Evolutionary conservation across 2,329 filamentous ascomycete species (phyloP).

Genomic region (Aspergillus floridensis): DNA sequence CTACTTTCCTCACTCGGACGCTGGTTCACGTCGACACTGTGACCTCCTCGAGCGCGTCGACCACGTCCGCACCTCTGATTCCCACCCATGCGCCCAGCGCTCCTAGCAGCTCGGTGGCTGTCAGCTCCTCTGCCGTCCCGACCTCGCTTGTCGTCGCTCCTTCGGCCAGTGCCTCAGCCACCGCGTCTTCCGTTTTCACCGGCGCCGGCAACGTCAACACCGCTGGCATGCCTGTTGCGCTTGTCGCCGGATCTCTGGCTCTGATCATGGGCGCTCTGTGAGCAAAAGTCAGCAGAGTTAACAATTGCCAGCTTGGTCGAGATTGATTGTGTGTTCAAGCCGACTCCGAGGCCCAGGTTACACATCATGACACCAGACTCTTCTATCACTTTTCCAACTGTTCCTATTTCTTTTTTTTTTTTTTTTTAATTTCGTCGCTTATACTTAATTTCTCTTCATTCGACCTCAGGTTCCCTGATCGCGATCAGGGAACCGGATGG

Average conservation of each 20-base stretch:
- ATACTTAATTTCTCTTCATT: constrained; percentile 3
- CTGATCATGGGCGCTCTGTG: constrained; percentile 38
- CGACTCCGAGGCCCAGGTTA: not conserved
- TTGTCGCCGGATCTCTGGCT: constrained; percentile 40
- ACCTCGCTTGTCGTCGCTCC: constrained; percentile 20
- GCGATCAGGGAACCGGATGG: constrained; percentile 8
- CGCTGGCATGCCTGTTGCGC: constrained; percentile 28
- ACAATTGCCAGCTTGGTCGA: not conserved
- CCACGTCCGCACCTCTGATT: constrained; percentile 29
- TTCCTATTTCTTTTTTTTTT: constrained; percentile 23
- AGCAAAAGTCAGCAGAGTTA: constrained; percentile 4
- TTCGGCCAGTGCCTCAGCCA: constrained; percentile 22
- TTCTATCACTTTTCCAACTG: constrained; percentile 12
- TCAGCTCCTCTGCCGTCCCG: constrained; percentile 30
- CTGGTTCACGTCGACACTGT: constrained; percentile 44
- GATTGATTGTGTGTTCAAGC: not conserved
- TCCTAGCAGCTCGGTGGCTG: constrained; percentile 9
- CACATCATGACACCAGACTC: not conserved
- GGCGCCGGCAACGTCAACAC: constrained; percentile 22
- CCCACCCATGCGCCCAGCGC: constrained; percentile 21
- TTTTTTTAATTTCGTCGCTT: constrained; percentile 12
- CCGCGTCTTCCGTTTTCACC: constrained; percentile 13
- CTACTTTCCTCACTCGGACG: constrained; percentile 44
- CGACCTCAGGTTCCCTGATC: not conserved
- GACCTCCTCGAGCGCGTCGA: constrained; percentile 24